These are phyloP conservation scores for Pisolithus thermaeus DNA, from an alignment of 1,284 basidiomycete genomes.

Conservation along the genomic window DNA sequence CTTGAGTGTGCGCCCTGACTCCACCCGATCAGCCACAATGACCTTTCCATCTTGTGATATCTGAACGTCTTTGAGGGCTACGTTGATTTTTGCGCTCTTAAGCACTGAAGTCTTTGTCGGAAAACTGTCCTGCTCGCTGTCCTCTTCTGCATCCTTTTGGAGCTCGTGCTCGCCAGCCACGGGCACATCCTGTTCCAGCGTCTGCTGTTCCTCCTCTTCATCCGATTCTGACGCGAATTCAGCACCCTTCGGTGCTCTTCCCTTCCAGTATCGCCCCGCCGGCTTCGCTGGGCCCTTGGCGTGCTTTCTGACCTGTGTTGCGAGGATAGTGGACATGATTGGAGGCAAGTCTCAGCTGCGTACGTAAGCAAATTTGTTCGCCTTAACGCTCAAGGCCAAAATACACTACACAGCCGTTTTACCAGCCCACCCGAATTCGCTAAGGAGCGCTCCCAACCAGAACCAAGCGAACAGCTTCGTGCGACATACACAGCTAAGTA, in stretches of 20 bases:
- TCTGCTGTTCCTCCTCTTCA: conserved; percentile 53
- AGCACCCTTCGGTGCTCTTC: conserved; percentile 75
- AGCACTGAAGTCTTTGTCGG: conserved; percentile 26
- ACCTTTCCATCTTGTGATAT: conserved; percentile 75
- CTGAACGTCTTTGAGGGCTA: conserved; percentile 68
- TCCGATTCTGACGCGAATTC: conserved; percentile 57
- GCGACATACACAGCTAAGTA: too few species aligned
- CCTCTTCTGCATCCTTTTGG: conserved; percentile 32
- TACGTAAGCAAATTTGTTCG: neutral
- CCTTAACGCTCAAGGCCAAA: neutral
- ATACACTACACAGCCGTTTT: neutral
- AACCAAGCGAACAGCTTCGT: too few species aligned
- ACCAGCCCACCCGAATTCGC: neutral
- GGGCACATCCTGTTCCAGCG: conserved; percentile 43
- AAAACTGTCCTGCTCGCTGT: conserved; percentile 40
- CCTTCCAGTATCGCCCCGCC: conserved; percentile 77
- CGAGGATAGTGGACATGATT: conserved; percentile 28
- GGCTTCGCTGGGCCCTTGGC: conserved; percentile 67
- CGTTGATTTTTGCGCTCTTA: conserved; percentile 54
- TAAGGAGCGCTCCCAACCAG: neutral
- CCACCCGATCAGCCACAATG: conserved; percentile 66
- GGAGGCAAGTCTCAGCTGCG: neutral
- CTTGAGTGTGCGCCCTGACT: conserved; percentile 62
- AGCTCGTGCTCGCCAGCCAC: conserved; percentile 51
- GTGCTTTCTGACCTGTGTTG: conserved; percentile 47